These are phyloP conservation scores for Pueraria montana DNA, from an alignment of 306 rosid species.

Conservation along the genomic window DNA sequence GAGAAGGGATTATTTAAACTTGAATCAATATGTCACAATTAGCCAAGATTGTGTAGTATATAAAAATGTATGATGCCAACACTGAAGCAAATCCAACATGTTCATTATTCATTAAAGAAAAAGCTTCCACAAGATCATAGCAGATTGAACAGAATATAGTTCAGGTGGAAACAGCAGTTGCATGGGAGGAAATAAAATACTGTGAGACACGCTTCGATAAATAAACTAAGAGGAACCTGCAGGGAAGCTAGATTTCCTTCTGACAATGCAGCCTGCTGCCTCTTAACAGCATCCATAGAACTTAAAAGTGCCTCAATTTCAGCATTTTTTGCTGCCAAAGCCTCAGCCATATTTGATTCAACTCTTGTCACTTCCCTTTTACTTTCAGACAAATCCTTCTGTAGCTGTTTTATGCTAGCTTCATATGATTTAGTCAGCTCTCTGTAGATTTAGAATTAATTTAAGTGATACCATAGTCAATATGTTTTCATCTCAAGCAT, in stretches of 20 bases:
- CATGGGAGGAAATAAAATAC: constrained; percentile 12
- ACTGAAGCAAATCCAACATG: constrained; percentile 13
- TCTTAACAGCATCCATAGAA: constrained; percentile 87
- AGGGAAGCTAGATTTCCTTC: constrained; percentile 93
- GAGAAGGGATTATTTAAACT: constrained; percentile 21
- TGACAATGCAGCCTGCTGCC: constrained; percentile 87
- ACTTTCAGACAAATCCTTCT: too few relatives aligned
- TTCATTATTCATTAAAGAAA: constrained; percentile 33
- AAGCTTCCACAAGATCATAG: constrained; percentile 19
- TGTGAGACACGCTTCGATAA: constrained; percentile 30
- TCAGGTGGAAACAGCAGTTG: constrained; percentile 44
- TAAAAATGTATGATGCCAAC: constrained; percentile 25
- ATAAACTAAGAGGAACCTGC: constrained; percentile 68
- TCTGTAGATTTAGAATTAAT: constrained; percentile 62
- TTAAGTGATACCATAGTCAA: constrained; percentile 8
- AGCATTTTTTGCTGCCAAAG: constrained; percentile 91
- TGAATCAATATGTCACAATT: constrained; percentile 31
- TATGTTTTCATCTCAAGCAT: constrained; percentile 38
- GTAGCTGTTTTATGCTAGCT: too few relatives aligned
- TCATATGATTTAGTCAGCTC: constrained; percentile 94
- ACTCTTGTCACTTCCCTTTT: too few relatives aligned
- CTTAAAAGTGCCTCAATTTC: constrained; percentile 88
- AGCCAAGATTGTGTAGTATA: constrained; percentile 1
- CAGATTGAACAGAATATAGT: constrained; percentile 10
- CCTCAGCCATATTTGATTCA: constrained; percentile 90